These are phyloP conservation scores for Ogataea siamensis DNA, from an alignment of 805 yeast genomes.

Conservation along the genomic window DNA sequence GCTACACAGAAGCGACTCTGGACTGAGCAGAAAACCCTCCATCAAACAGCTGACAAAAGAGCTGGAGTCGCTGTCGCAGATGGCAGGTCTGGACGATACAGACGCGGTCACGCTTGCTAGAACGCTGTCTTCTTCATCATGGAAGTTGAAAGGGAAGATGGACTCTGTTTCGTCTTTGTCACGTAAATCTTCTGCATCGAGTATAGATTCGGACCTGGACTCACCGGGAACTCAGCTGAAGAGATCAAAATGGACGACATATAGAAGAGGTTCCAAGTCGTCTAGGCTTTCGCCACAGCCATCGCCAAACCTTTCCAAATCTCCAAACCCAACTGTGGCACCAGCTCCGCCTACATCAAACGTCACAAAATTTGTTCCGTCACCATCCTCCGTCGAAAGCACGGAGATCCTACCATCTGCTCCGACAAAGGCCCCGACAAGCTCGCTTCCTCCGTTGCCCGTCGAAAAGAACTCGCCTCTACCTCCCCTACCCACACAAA, in stretches of 20 bases:
- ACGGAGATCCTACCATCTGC: conserved; percentile 8
- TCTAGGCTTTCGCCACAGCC: conserved; percentile 9
- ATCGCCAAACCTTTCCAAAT: not conserved
- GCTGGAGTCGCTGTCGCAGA: conserved; percentile 66
- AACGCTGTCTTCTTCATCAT: conserved; percentile 67
- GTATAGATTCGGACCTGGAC: conserved; percentile 19
- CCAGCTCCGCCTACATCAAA: not conserved
- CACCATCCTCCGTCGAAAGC: not conserved
- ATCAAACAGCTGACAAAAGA: conserved; percentile 72
- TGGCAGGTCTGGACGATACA: conserved; percentile 74
- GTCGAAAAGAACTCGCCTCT: conserved; percentile 16
- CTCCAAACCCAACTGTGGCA: conserved; percentile 3
- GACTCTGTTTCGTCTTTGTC: conserved; percentile 27
- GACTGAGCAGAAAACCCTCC: conserved; percentile 48
- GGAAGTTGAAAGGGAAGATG: conserved; percentile 48
- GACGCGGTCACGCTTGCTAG: conserved; percentile 85
- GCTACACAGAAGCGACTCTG: conserved; percentile 12
- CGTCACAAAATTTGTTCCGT: not conserved
- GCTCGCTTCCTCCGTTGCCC: conserved; percentile 17
- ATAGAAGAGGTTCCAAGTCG: conserved; percentile 38
- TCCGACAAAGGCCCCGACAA: conserved; percentile 15
- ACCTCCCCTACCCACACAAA: conserved; percentile 17
- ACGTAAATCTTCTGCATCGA: conserved; percentile 9
- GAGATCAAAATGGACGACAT: conserved; percentile 51
- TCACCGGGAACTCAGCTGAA: conserved; percentile 28